phyloP scores from a whole-genome alignment of 345 rosid species.

The Brassica juncea region DNA sequence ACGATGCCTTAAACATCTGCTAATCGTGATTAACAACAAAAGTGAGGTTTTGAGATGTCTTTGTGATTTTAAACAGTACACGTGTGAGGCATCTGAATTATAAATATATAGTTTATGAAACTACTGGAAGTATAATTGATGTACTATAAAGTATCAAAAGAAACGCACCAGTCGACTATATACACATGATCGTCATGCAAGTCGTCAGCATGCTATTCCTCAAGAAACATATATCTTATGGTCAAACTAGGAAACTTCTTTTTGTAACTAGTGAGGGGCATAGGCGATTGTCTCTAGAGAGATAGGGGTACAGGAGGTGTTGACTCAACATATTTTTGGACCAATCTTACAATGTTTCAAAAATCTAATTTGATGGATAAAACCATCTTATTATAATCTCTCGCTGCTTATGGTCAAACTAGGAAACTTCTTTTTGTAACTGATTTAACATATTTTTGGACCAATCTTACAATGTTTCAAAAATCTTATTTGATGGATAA shows the following conservation, averaged over 20 bases:
- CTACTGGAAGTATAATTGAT: slow-evolving; percentile 12
- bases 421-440: no score
- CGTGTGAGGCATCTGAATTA: slow-evolving; percentile 37
- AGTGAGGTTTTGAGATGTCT: slow-evolving; percentile 26
- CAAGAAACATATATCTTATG: not conserved
- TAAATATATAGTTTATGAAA: slow-evolving; percentile 10
- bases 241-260: not conserved
- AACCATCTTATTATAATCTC: not conserved
- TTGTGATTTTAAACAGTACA: slow-evolving; percentile 33
- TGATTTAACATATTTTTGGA: not conserved
- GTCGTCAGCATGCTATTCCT: slow-evolving; percentile 25
- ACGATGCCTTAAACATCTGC: slow-evolving; percentile 33
- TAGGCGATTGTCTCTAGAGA: no score
- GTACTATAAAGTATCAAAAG: slow-evolving; percentile 8
- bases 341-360: not conserved
- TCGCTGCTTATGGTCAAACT: not conserved
- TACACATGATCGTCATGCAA: slow-evolving; percentile 29
- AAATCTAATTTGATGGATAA: not conserved
- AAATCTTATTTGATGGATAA: not conserved
- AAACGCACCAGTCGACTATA: not conserved
- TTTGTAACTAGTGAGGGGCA: no score
- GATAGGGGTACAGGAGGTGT: no score
- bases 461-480: not conserved
- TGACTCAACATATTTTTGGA: not conserved
- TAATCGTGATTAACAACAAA: slow-evolving; percentile 34